Conservation (phyloP, 2,329 filamentous ascomycete genomes). For the Penicillium sp. region DNA sequence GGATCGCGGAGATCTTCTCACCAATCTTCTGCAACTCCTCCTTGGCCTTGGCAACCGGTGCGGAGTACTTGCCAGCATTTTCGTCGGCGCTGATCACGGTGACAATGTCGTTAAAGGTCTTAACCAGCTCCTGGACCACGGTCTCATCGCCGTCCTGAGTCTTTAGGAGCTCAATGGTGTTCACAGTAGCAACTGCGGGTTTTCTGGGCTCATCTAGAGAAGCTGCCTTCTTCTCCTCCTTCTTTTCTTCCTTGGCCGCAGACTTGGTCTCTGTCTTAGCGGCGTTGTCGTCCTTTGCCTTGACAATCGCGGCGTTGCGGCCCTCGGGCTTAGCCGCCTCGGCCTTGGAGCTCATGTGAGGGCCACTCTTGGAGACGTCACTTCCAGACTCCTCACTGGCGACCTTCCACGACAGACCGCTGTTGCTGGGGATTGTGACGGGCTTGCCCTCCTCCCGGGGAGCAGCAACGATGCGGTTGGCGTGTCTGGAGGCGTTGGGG, state of each 20-base stretch:
- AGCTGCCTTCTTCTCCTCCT: conserved; percentile 31
- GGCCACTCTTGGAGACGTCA: conserved; percentile 55
- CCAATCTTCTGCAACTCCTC: conserved; percentile 75
- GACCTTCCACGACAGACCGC: conserved; percentile 78
- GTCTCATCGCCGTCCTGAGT: conserved; percentile 77
- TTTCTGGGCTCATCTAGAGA: conserved; percentile 38
- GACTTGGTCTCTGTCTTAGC: conserved; percentile 31
- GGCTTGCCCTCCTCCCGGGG: conserved; percentile 61
- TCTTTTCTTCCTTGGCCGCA: conserved; percentile 20
- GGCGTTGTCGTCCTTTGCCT: conserved; percentile 33
- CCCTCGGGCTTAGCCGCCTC: conserved; percentile 29
- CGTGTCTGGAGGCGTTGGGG: conserved; percentile 54
- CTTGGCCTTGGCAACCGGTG: conserved; percentile 82
- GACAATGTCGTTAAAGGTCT: conserved; percentile 95
- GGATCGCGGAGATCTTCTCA: conserved; percentile 72
- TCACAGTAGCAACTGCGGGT: conserved; percentile 46
- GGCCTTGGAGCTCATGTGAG: conserved; percentile 47
- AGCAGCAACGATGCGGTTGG: conserved; percentile 38
- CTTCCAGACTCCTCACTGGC: conserved; percentile 61
- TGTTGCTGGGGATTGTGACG: conserved; percentile 80
- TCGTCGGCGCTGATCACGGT: conserved; percentile 87
- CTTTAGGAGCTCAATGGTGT: conserved; percentile 74
- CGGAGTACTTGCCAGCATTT: conserved; percentile 72
- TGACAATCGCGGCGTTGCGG: conserved; percentile 27
- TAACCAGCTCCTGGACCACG: conserved; percentile 87